Percentiles rank a stretch among this genome's conserved stretches.
These are phyloP conservation scores for Yamadazyma sp. DNA, from an alignment of 805 yeast genomes.

Conservation along the genomic window DNA sequence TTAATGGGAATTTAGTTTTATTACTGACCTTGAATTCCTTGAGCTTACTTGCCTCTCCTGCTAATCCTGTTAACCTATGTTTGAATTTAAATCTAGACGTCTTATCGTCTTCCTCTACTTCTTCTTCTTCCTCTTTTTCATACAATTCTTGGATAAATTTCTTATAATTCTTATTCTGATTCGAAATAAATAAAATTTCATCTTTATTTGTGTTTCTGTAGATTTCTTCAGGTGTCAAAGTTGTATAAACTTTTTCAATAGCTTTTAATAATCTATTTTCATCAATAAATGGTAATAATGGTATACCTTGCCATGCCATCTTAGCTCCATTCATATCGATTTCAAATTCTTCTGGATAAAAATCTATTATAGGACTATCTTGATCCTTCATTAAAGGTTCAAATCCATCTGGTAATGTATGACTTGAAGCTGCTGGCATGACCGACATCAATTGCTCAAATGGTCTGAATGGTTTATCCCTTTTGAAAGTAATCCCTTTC, in stretches of 20 bases:
- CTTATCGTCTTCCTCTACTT: conserved; percentile 18
- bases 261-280: conserved; percentile 67
- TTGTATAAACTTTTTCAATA: conserved; percentile 62
- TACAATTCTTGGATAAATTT: conserved; percentile 39
- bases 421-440: conserved; percentile 89
- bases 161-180: conserved; percentile 50
- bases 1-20: conserved; percentile 44
- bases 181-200: conserved; percentile 69
- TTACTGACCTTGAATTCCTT: conserved; percentile 33
- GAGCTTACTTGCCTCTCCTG: conserved; percentile 50
- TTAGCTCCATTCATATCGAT: conserved; percentile 96
- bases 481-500: conserved; percentile 52
- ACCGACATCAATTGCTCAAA: conserved; percentile 95
- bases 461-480: conserved; percentile 82
- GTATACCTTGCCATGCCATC: conserved; percentile 94
- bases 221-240: conserved; percentile 63
- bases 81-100: too few species aligned
- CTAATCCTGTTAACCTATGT: conserved; percentile 51
- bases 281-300: conserved; percentile 86
- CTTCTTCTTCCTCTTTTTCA: conserved; percentile 22
- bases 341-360: conserved; percentile 83
- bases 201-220: conserved; percentile 67
- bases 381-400: conserved; percentile 77
- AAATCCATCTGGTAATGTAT: conserved; percentile 77
- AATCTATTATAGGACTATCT: conserved; percentile 81